phyloP scores from a whole-genome alignment of 345 rosid genomes.

The Laguncularia racemosa region DNA sequence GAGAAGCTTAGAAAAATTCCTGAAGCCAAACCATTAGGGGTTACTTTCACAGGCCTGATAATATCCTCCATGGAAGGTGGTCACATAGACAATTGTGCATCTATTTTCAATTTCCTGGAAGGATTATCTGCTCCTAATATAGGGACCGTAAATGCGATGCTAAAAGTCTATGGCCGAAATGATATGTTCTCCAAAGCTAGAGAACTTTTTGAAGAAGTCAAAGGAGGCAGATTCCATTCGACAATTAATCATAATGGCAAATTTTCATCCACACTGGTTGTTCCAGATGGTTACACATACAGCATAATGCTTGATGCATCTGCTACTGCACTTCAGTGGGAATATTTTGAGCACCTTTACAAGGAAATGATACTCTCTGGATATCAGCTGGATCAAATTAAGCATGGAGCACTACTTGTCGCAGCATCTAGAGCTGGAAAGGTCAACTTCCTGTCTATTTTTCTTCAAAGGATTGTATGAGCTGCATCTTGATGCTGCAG shows the following conservation, averaged over 20 bases:
- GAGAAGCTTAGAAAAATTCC: slow-evolving; percentile 56
- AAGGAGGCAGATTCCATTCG: slow-evolving; percentile 15
- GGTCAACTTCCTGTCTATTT: slow-evolving; percentile 29
- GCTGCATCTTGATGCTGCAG: too few species aligned
- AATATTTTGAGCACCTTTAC: slow-evolving; percentile 81
- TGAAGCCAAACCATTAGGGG: slow-evolving; percentile 54
- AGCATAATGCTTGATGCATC: slow-evolving; percentile 86
- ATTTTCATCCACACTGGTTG: slow-evolving; percentile 11
- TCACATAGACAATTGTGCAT: slow-evolving; percentile 58
- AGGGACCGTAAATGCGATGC: slow-evolving; percentile 87
- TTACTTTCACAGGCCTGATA: slow-evolving; percentile 84
- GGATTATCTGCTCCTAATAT: slow-evolving; percentile 59
- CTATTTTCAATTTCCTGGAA: slow-evolving; percentile 69
- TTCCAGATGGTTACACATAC: slow-evolving; percentile 67
- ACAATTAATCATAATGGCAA: slow-evolving; percentile 1
- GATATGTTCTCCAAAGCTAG: slow-evolving; percentile 83
- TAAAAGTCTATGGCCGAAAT: slow-evolving; percentile 61
- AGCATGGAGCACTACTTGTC: slow-evolving; percentile 46
- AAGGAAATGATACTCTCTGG: slow-evolving; percentile 69
- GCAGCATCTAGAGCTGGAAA: slow-evolving; percentile 83
- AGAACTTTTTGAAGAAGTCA: slow-evolving; percentile 62
- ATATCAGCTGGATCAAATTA: slow-evolving; percentile 60
- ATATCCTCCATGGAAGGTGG: slow-evolving; percentile 67
- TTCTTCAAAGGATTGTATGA: too few species aligned
- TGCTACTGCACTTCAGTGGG: slow-evolving; percentile 79